These are phyloP conservation scores for Aphelidium insulamus DNA, from an alignment of 371 early-diverging fungal genomes.

Conservation along the genomic window DNA sequence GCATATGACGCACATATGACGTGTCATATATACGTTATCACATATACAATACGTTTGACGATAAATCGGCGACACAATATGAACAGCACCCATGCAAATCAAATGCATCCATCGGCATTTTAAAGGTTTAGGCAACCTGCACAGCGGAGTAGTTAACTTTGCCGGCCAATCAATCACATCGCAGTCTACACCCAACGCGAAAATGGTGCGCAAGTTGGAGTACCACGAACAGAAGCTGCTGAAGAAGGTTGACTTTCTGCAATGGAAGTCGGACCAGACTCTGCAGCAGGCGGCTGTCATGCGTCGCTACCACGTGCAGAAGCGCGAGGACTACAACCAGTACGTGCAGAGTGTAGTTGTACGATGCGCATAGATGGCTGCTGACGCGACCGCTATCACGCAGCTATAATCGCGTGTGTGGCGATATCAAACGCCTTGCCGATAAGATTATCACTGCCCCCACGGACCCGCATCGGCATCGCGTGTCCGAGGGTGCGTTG, in stretches of 20 bases:
- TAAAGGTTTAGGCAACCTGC: too few species aligned
- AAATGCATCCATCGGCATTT: too few species aligned
- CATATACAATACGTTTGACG: too few species aligned
- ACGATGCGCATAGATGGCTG: neutral
- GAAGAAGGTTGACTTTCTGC: slow-evolving; percentile 93
- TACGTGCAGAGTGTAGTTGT: slow-evolving; percentile 23
- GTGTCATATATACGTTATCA: too few species aligned
- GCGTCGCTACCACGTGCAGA: slow-evolving; percentile 70
- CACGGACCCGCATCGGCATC: slow-evolving; percentile 57
- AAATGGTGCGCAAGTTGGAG: slow-evolving; percentile 60
- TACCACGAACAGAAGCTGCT: slow-evolving; percentile 96
- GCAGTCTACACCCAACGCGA: too few species aligned
- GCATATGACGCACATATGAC: too few species aligned
- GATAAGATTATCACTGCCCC: slow-evolving; percentile 82
- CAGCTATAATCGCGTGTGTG: slow-evolving; percentile 79
- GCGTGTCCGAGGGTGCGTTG: slow-evolving; percentile 58
- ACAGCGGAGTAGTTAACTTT: too few species aligned
- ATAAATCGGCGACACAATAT: too few species aligned
- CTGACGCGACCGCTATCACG: neutral
- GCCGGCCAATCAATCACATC: too few species aligned
- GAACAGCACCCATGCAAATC: too few species aligned
- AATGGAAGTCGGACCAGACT: slow-evolving; percentile 87
- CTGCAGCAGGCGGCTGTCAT: slow-evolving; percentile 78
- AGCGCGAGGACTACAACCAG: slow-evolving; percentile 89
- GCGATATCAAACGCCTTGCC: slow-evolving; percentile 66